Evolutionary conservation across 441 rosid species (phyloP).

Genomic region (Populus hybrid): DNA sequence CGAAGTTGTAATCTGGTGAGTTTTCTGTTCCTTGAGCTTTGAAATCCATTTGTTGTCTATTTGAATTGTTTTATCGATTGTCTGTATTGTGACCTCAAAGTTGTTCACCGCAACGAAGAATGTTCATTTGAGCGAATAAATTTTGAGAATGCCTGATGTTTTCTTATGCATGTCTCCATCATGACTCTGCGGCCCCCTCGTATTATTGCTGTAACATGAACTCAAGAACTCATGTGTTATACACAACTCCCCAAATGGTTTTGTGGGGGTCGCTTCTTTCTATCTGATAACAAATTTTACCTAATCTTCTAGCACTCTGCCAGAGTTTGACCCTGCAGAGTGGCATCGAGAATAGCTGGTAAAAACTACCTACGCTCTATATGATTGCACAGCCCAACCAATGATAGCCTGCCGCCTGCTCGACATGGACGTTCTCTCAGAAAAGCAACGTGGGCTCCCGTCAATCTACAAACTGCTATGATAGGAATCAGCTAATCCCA

Average conservation of each 20-base stretch:
- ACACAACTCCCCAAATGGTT: neutral
- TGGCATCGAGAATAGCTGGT: neutral
- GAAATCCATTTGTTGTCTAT: constrained; percentile 21
- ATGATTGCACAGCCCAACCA: neutral
- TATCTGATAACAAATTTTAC: neutral
- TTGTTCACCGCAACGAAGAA: constrained; percentile 25
- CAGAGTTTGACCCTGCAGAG: neutral
- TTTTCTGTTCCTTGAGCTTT: constrained; percentile 23
- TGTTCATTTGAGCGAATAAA: constrained; percentile 32
- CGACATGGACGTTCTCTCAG: neutral
- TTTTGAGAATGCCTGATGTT: constrained; percentile 3
- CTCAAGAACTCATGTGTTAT: neutral
- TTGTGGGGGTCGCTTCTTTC: neutral
- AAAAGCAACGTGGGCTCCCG: neutral
- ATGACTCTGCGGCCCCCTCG: neutral
- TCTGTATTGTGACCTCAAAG: constrained; percentile 34
- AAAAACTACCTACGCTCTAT: neutral
- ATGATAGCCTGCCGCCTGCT: neutral
- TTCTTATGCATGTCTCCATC: neutral
- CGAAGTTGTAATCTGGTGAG: constrained; percentile 32
- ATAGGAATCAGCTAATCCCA: neutral
- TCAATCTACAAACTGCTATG: neutral
- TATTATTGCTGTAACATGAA: neutral
- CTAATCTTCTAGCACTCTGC: neutral
- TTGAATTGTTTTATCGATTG: constrained; percentile 23